Conservation (phyloP, 192 early-diverging fungal genomes). For the Backusella sp. region DNA sequence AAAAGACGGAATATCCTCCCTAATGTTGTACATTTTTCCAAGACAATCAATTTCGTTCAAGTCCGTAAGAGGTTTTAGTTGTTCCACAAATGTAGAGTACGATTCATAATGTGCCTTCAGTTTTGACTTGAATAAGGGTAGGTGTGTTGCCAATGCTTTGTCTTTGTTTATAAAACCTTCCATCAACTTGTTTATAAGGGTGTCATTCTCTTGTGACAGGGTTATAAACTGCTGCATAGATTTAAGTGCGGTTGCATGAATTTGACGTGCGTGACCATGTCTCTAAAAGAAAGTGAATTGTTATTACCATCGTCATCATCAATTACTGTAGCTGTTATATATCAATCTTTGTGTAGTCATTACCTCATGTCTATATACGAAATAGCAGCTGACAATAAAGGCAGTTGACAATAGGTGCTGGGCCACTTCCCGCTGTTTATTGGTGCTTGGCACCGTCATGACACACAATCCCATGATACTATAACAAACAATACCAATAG, state of each 20-base stretch:
- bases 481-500: background rate
- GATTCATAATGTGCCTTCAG: background rate
- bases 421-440: background rate
- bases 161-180: background rate
- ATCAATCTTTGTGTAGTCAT: background rate
- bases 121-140: background rate
- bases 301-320: background rate
- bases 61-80: constrained; percentile 37
- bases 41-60: constrained; percentile 37
- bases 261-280: background rate
- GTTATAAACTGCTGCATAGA: background rate
- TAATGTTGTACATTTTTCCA: constrained; percentile 48
- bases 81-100: background rate
- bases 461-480: background rate
- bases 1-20: constrained; percentile 9
- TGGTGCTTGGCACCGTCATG: background rate
- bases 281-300: background rate
- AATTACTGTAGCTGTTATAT: background rate
- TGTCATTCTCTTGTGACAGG: constrained; percentile 7
- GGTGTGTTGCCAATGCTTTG: background rate
- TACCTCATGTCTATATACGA: background rate
- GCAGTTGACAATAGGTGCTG: background rate
- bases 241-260: constrained; percentile 6
- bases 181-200: background rate
- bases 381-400: background rate